These are phyloP conservation scores for Colletotrichum musae DNA, from an alignment of 2,329 filamentous ascomycete genomes.

Conservation along the genomic window DNA sequence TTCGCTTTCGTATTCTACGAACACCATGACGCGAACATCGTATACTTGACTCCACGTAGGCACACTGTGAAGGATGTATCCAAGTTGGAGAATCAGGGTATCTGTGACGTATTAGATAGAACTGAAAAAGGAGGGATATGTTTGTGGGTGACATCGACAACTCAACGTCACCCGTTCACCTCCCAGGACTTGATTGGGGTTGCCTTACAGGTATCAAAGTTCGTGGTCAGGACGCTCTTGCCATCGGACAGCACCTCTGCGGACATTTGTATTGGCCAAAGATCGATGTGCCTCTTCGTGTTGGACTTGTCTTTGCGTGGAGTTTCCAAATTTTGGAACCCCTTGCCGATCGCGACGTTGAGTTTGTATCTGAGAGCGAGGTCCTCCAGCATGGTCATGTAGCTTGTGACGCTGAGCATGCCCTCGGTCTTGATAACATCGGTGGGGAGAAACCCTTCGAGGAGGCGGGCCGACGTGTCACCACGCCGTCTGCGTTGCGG, in stretches of 20 bases:
- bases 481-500: slow-evolving; percentile 58
- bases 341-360: slow-evolving; percentile 88
- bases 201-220: slow-evolving; percentile 87
- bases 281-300: slow-evolving; percentile 84
- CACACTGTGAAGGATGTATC: slow-evolving; percentile 87
- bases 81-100: slow-evolving; percentile 87
- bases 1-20: slow-evolving; percentile 90
- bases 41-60: slow-evolving; percentile 84
- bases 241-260: slow-evolving; percentile 81
- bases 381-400: slow-evolving; percentile 88
- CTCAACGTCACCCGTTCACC: no score
- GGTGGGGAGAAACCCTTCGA: slow-evolving; percentile 75
- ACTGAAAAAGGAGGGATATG: no score
- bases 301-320: slow-evolving; percentile 72
- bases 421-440: slow-evolving; percentile 78
- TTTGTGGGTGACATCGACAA: not conserved
- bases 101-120: slow-evolving; percentile 55
- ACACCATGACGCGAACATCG: slow-evolving; percentile 82
- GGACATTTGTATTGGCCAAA: slow-evolving; percentile 96
- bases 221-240: slow-evolving; percentile 82
- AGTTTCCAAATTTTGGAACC: slow-evolving; percentile 82
- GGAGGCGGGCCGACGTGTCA: slow-evolving; percentile 68
- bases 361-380: slow-evolving; percentile 82
- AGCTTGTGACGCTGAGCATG: slow-evolving; percentile 79
- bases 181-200: not conserved